Evolutionary conservation across 805 yeast genomes (phyloP), one percentile per base, ranked within the genome.

Genomic region (Spathaspora girioi): DNA sequence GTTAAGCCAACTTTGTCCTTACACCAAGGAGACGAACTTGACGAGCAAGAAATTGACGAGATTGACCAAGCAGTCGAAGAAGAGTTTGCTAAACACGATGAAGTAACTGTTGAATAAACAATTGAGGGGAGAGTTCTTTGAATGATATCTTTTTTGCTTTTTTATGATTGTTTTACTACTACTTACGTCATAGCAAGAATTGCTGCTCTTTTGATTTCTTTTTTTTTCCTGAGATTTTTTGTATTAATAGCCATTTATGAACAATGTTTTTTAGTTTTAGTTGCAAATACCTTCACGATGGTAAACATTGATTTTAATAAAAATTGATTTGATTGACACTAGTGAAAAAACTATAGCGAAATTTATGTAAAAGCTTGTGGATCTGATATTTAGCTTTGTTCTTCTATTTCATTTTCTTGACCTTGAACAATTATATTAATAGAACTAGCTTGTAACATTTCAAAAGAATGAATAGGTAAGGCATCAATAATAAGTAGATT

Each of bases 1-100:
- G 90, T 87, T 55, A 87, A 83, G 73, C 93, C 96, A 69, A 82
- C 93, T 57, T 79, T 87, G 66, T 81, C 88, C 45, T 82, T 87
- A 66, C 79, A 79, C 56, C 85, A 81, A 53, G 81, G 78, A 54
- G 77, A 75, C 50, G 81, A 76, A 45, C 32, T 29, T 29, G 70
- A 56, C 38, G 75, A 67, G 43, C 75, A 68, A 47, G 77, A 75
- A 53, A 79, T 70, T 50, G 86, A 80, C 53, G 78, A 79, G 56
- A 61, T 27, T 20, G 40, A 79, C 57, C 80, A 77, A 50, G 78
- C 73, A 56, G 75, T 78, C 47, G 84, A 79, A 60, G 76, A 75
- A 63, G 82, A 76, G 65, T 78, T 80, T 68, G 82, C 79, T 55
- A 77, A 77, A 57, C 75, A 70, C 56, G 73, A 68, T 53, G 71